These are phyloP conservation scores for Hamigera avellanea DNA, from an alignment of 495 filamentous ascomycete genomes.

Conservation along the genomic window DNA sequence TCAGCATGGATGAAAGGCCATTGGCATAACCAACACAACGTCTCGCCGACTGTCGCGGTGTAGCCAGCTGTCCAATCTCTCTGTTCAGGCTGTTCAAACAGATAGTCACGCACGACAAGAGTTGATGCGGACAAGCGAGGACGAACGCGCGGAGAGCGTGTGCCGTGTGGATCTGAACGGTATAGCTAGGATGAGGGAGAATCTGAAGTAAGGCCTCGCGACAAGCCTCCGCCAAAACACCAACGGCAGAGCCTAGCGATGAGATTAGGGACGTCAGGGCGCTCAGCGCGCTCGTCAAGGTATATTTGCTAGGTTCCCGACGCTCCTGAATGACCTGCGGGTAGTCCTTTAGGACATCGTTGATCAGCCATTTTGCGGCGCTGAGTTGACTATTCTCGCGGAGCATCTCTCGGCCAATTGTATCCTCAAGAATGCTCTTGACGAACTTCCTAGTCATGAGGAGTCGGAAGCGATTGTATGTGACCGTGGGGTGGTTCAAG, in stretches of 20 bases:
- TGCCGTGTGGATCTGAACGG: slow-evolving; percentile 82
- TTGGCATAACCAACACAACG: slow-evolving; percentile 88
- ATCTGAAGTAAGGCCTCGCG: slow-evolving; percentile 85
- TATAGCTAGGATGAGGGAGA: slow-evolving; percentile 89
- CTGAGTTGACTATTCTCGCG: slow-evolving; percentile 78
- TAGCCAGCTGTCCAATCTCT: slow-evolving; percentile 67
- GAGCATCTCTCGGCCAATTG: slow-evolving; percentile 70
- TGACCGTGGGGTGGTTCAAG: slow-evolving; percentile 62
- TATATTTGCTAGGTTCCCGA: slow-evolving; percentile 81
- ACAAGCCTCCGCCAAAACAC: slow-evolving; percentile 62
- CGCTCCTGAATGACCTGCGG: slow-evolving; percentile 87
- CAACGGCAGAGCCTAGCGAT: slow-evolving; percentile 71
- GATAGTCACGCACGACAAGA: slow-evolving; percentile 83
- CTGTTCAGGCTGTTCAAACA: slow-evolving; percentile 92
- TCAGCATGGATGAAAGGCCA: slow-evolving; percentile 83
- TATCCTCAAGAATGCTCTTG: slow-evolving; percentile 70
- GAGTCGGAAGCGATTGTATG: slow-evolving; percentile 77
- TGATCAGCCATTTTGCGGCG: slow-evolving; percentile 72
- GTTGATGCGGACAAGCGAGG: slow-evolving; percentile 79
- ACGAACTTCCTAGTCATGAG: slow-evolving; percentile 78
- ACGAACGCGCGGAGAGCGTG: slow-evolving; percentile 79
- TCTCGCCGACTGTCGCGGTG: slow-evolving; percentile 66
- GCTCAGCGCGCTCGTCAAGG: slow-evolving; percentile 66
- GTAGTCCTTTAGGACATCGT: slow-evolving; percentile 86
- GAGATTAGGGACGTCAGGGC: slow-evolving; percentile 68